These are phyloP conservation scores for Xylariaceae sp. DNA, from an alignment of 2,329 filamentous ascomycete species.

Conservation along the genomic window DNA sequence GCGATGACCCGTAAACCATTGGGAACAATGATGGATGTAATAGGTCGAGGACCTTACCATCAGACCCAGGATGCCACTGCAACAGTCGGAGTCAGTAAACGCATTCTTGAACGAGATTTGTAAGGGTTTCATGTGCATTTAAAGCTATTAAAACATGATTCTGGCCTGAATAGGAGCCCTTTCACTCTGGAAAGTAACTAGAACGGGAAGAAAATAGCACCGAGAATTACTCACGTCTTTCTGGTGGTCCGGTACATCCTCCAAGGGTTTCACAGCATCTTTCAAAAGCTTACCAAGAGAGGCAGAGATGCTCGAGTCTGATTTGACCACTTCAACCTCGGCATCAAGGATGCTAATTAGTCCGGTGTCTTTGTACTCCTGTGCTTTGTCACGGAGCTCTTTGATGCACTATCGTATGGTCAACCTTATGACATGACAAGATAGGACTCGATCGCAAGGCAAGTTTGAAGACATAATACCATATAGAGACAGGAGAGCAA, in stretches of 20 bases:
- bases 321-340: conserved; percentile 54
- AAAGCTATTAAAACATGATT: too few relatives aligned
- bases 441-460: background rate
- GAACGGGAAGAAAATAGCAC: too few relatives aligned
- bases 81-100: too few relatives aligned
- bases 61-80: conserved; percentile 68
- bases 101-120: too few relatives aligned
- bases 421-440: background rate
- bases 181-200: too few relatives aligned
- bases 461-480: background rate
- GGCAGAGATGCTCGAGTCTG: conserved; percentile 52
- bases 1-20: conserved; percentile 58
- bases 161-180: too few relatives aligned
- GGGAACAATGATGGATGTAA: conserved; percentile 71
- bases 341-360: conserved; percentile 53
- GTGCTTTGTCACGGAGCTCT: conserved; percentile 56
- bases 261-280: conserved; percentile 49
- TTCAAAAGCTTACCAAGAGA: conserved; percentile 51
- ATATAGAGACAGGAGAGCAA: background rate
- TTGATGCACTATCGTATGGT: conserved; percentile 39
- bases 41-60: conserved; percentile 64
- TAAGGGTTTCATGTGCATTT: too few relatives aligned
- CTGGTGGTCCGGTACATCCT: conserved; percentile 55
- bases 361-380: conserved; percentile 45
- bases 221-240: too few relatives aligned